These are phyloP conservation scores for Geosmithia putterillii DNA, from an alignment of 2,329 filamentous ascomycete genomes.

Conservation along the genomic window DNA sequence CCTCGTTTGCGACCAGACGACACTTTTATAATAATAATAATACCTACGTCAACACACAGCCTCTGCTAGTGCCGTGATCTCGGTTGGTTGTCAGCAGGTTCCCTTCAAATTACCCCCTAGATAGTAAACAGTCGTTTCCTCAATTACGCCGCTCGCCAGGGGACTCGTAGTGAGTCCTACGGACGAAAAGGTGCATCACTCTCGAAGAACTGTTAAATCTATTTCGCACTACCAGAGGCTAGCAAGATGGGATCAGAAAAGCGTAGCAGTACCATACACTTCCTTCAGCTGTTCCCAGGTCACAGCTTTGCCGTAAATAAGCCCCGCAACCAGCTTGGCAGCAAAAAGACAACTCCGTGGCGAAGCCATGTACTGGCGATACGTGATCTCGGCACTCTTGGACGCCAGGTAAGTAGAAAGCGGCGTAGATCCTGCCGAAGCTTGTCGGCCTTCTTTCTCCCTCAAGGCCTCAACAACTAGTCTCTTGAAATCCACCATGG, in stretches of 20 bases:
- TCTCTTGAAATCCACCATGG: constrained; percentile 7
- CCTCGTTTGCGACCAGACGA: too few relatives aligned
- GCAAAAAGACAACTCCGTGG: constrained; percentile 7
- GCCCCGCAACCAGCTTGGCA: constrained; percentile 7
- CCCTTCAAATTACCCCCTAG: too few relatives aligned
- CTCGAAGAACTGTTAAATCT: too few relatives aligned
- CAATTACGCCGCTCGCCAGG: too few relatives aligned
- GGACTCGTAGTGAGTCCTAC: too few relatives aligned
- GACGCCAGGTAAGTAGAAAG: constrained; percentile 10
- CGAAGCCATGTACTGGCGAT: constrained; percentile 11
- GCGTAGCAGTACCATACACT: constrained; percentile 5
- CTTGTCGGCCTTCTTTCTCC: constrained; percentile 6
- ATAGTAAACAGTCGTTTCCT: too few relatives aligned
- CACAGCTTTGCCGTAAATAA: constrained; percentile 8
- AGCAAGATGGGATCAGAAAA: background rate
- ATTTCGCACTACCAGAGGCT: too few relatives aligned
- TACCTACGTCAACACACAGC: too few relatives aligned
- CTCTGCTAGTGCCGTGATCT: too few relatives aligned
- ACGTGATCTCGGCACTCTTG: constrained; percentile 7
- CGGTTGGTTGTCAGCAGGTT: too few relatives aligned
- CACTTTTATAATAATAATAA: too few relatives aligned
- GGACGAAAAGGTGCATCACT: too few relatives aligned
- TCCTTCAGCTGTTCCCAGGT: constrained; percentile 12
- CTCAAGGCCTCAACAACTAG: constrained; percentile 6
- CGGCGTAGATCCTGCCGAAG: constrained; percentile 3